Conservation (phyloP, 257 asterid species). For the Jasminum sambac region DNA sequence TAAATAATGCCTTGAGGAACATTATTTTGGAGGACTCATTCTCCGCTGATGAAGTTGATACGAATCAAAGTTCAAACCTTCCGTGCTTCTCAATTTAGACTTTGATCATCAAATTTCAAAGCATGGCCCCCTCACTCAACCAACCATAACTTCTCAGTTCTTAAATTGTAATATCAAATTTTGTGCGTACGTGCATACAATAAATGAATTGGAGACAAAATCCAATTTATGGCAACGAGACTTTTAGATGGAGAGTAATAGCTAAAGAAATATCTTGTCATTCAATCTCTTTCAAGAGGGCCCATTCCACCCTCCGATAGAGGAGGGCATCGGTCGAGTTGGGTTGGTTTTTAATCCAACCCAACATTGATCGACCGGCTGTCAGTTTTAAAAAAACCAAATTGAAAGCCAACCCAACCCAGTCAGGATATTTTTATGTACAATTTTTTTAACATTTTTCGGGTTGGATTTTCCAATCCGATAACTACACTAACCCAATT, state of each 20-base stretch:
- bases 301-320: slow-evolving; percentile 25
- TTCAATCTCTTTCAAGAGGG: slow-evolving; percentile 61
- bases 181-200: neutral
- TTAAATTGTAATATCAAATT: neutral
- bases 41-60: neutral
- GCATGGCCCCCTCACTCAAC: slow-evolving; percentile 46
- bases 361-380: too few relatives aligned
- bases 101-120: slow-evolving; percentile 39
- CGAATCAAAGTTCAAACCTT: neutral
- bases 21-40: too few relatives aligned
- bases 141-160: neutral
- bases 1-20: neutral
- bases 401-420: too few relatives aligned
- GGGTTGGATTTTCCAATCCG: too few relatives aligned
- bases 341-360: too few relatives aligned
- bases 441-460: too few relatives aligned
- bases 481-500: too few relatives aligned
- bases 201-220: too few relatives aligned
- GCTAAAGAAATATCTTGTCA: slow-evolving; percentile 27
- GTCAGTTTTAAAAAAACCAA: too few relatives aligned
- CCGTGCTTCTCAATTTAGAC: slow-evolving; percentile 27
- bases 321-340: too few relatives aligned
- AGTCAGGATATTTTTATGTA: too few relatives aligned
- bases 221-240: slow-evolving; percentile 33
- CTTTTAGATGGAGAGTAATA: slow-evolving; percentile 31